Percentiles rank a stretch among this genome's conserved stretches.
Conservation (phyloP, 108 stramenopile species). For the Discostella stelligeroides region DNA sequence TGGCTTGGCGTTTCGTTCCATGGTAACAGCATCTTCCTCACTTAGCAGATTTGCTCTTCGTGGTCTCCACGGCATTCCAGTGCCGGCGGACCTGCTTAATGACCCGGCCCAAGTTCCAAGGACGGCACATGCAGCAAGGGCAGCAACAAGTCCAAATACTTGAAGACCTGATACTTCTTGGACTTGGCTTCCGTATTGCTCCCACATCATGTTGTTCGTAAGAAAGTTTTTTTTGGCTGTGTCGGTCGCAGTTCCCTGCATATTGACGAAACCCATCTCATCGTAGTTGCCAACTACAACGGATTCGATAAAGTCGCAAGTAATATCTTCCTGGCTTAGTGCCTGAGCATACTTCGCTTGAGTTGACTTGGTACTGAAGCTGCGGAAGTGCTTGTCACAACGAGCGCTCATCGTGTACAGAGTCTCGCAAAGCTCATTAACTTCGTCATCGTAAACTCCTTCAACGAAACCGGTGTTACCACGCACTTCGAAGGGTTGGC, state of each 20-base stretch:
- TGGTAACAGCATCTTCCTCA: constrained; percentile 5
- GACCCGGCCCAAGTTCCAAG: constrained; percentile 19
- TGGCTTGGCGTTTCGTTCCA: background rate
- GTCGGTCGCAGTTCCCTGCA: constrained; percentile 11
- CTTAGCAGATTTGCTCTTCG: background rate
- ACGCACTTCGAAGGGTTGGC: constrained; percentile 10
- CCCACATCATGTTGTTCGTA: constrained; percentile 1
- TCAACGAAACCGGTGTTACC: constrained; percentile 10
- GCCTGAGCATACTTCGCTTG: constrained; percentile 17
- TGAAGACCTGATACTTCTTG: constrained; percentile 18
- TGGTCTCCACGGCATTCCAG: constrained; percentile 17
- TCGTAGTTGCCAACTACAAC: constrained; percentile 67
- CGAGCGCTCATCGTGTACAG: constrained; percentile 66
- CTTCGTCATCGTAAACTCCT: constrained; percentile 26
- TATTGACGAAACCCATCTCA: constrained; percentile 63
- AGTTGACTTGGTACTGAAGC: constrained; percentile 28
- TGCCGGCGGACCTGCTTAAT: constrained; percentile 14
- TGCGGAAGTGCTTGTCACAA: constrained; percentile 65
- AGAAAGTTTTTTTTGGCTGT: background rate
- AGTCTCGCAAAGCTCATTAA: constrained; percentile 62
- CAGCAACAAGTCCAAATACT: constrained; percentile 24
- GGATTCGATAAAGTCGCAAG: constrained; percentile 72
- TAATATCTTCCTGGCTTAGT: constrained; percentile 35
- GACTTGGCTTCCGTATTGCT: constrained; percentile 1
- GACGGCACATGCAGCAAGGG: constrained; percentile 14